phyloP scores from a whole-genome alignment of 2,329 filamentous ascomycete genomes.

The Eutypella sp. region DNA sequence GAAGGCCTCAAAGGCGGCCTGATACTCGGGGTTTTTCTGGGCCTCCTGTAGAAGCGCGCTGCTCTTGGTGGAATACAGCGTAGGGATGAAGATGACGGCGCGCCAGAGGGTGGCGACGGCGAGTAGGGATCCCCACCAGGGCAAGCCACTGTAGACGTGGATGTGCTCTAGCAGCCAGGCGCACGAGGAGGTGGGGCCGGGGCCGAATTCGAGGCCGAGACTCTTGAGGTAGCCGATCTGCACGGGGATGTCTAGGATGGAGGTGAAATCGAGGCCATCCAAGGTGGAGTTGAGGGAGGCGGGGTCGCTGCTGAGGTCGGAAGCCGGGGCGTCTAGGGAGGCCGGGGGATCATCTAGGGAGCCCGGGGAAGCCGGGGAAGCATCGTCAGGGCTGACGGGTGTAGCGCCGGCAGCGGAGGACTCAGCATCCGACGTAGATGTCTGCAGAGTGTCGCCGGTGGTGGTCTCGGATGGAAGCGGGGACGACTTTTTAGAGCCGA shows the following conservation, averaged over 20 bases:
- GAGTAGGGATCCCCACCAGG: constrained; percentile 78
- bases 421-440: constrained; percentile 6
- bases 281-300: constrained; percentile 18
- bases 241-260: constrained; percentile 61
- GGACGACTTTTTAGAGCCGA: constrained; percentile 22
- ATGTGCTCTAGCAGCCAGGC: constrained; percentile 77
- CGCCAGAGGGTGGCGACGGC: constrained; percentile 62
- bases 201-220: constrained; percentile 84
- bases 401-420: constrained; percentile 9
- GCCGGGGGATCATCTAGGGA: constrained; percentile 6
- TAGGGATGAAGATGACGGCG: constrained; percentile 59
- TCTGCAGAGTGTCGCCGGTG: constrained; percentile 11
- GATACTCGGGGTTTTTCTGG: constrained; percentile 47
- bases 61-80: constrained; percentile 56
- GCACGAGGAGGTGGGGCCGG: constrained; percentile 67
- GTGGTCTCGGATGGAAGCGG: too few relatives aligned
- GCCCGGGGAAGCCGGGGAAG: constrained; percentile 1
- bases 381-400: constrained; percentile 4
- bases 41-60: constrained; percentile 58
- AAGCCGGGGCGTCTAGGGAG: constrained; percentile 4
- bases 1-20: constrained; percentile 48
- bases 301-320: constrained; percentile 7
- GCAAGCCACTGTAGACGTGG: constrained; percentile 68
- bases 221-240: constrained; percentile 76
- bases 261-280: constrained; percentile 29